Base-by-base conservation (phyloP, 495 filamentous ascomycete genomes). In the Wilcoxina mikolae region DNA sequence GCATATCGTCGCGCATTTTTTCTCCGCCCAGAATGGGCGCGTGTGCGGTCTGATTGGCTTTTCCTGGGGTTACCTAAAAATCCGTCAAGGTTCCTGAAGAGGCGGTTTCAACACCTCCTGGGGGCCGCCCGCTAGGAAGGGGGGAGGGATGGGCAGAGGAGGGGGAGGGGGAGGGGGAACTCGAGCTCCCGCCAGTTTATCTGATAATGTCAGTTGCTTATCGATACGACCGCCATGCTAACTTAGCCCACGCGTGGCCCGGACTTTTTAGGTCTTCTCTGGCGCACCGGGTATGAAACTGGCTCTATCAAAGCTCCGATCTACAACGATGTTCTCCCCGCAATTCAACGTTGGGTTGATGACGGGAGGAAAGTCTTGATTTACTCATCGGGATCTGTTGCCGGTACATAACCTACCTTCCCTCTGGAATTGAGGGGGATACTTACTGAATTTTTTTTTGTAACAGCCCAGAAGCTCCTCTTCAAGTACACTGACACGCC, bases 361-460 rank as follows among this genome's bases (percentile, higher is more conserved):
- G 66, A 12, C 71, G 51, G 51, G 10, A 54, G 45, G 35, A 71
- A 9, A 61, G 70, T 85, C 38, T 73, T 77, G 60, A 84, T 87
- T 62, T 87, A 84, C 69, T 84, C 80, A 5, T 81, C 77, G 17
- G 83, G 83, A 28, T 81, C 77, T 4, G 79, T 87, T 12, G 69
- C 77, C 31, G 58, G 58, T 60, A 60, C 51, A 26, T 31, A 29
- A 3, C 18, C 53, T 60, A 48, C 58, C 58, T 49, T 53, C 55
- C 51, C 53, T 47, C 24, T 29, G 44, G 28, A 26, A 51, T 35
- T 42, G 24, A 28, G 35, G 31, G 50, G 41, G 17, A 28, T 49
- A 38, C 17, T 38, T n/a, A n/a, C 33, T 38, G 33, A 38, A 38
- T 38, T 38, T 9, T 17, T 9, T 38, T 38, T 38, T 5, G n/a